Base-by-base conservation (phyloP, 2,329 filamentous ascomycete genomes). In the Cytospora mali region DNA sequence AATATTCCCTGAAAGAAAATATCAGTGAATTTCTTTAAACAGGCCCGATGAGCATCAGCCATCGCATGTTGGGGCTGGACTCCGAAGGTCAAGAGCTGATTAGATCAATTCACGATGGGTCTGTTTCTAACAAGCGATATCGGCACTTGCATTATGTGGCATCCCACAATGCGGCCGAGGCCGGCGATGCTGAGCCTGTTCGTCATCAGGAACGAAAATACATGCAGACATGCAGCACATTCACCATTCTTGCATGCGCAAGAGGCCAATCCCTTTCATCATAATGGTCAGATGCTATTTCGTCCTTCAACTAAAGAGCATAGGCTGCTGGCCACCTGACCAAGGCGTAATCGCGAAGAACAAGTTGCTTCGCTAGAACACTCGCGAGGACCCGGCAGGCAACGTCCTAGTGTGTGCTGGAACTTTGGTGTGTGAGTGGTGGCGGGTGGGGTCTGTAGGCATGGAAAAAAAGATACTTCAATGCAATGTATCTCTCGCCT, bases 51-150 rank as follows among this genome's bases (percentile, higher is more conserved):
- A n/a, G n/a, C n/a, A n/a, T n/a, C n/a, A n/a, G n/a, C n/a, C n/a
- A 39, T 39, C 35, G n/a, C 35, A 39, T 39, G 35, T 39, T 6
- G 35, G n/a, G 33, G 33, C 16, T 14, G 33, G 33, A 16, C 16
- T 39, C 14, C 1, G 10, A 49, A 55, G 29, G 50, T 27, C 35
- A 29, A 46, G 7, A 23, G 42, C n/a, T n/a, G n/a, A n/a, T n/a
- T n/a, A 23, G 9, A 21, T 42, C n/a, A n/a, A 21, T 9, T 42
- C 21, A 16, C 21, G 35, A 21, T 21, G 61, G 61, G 61, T 62
- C 61, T 62, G 61, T 39, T 28, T n/a, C n/a, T 35, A 58, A 50
- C 23, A 28, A 62, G 61, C 61, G 61, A 55, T 58, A 62, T 58
- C 61, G 61, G 61, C 61, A 49, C 6, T 55, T 55, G 51, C 54